Percentiles rank a stretch among this genome's conserved stretches.
Evolutionary conservation across 352 stramenopile genomes (phyloP).

Genomic region (Hyaloperonospora brassicae): DNA sequence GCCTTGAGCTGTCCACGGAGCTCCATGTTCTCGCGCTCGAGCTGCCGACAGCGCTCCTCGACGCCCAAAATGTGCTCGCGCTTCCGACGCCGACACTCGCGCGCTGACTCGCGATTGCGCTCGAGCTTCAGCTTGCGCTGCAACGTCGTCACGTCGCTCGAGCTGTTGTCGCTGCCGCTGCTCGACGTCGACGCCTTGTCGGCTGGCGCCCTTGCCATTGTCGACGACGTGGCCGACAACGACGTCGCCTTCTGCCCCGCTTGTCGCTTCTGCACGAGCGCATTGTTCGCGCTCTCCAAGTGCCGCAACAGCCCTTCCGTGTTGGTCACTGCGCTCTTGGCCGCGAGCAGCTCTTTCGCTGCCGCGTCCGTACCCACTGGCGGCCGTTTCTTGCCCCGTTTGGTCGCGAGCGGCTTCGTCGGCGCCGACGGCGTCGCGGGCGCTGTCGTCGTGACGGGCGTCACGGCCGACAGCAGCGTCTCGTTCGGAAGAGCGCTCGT

Average conservation of each 20-base stretch:
- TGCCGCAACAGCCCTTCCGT: constrained; percentile 60
- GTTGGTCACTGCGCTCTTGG: constrained; percentile 34
- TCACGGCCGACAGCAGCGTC: constrained; percentile 20
- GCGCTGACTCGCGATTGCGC: constrained; percentile 87
- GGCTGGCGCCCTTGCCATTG: constrained; percentile 25
- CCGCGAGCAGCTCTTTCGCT: constrained; percentile 17
- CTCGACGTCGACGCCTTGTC: constrained; percentile 40
- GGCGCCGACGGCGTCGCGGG: constrained; percentile 15
- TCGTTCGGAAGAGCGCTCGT: constrained; percentile 16
- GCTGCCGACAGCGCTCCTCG: constrained; percentile 67
- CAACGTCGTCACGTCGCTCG: constrained; percentile 27
- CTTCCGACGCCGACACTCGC: constrained; percentile 87
- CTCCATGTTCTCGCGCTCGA: constrained; percentile 90
- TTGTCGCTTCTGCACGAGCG: constrained; percentile 55
- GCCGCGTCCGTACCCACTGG: constrained; percentile 37
- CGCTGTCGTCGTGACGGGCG: constrained; percentile 10
- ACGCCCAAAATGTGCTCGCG: constrained; percentile 74
- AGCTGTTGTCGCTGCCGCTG: constrained; percentile 46
- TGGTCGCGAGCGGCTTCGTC: constrained; percentile 21
- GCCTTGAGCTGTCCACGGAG: constrained; percentile 85
- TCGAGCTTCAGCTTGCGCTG: constrained; percentile 84
- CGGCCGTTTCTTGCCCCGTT: constrained; percentile 49
- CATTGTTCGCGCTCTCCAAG: constrained; percentile 65
- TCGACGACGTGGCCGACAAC: constrained; percentile 18
- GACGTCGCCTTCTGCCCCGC: constrained; percentile 12